These are phyloP conservation scores for Ogataea wickerhamii DNA, from an alignment of 805 yeast species.

Conservation along the genomic window DNA sequence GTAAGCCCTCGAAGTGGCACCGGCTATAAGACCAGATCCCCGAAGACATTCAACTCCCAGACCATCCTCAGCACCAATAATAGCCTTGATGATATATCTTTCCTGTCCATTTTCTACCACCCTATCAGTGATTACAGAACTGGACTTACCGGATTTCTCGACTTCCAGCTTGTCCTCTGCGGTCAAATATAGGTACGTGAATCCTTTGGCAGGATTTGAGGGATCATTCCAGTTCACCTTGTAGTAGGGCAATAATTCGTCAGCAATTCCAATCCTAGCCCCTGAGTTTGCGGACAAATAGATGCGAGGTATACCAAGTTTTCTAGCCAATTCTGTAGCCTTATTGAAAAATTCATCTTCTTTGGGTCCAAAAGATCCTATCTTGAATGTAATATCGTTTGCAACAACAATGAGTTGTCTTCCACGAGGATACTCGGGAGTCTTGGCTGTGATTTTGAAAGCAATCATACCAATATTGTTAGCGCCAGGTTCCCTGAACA, in stretches of 20 bases:
- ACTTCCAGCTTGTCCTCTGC: slow-evolving; percentile 58
- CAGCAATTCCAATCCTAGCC: slow-evolving; percentile 98
- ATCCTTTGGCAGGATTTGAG: slow-evolving; percentile 75
- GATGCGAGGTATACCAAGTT: slow-evolving; percentile 89
- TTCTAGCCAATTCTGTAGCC: slow-evolving; percentile 88
- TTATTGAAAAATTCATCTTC: slow-evolving; percentile 91
- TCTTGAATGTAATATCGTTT: slow-evolving; percentile 94
- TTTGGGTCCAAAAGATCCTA: slow-evolving; percentile 97
- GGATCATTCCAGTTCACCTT: slow-evolving; percentile 91
- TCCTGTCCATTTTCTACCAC: slow-evolving; percentile 81
- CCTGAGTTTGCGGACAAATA: slow-evolving; percentile 98
- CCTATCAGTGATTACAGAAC: slow-evolving; percentile 69
- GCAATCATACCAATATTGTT: slow-evolving; percentile 98
- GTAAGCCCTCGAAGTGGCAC: slow-evolving; percentile 97
- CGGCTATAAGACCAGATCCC: slow-evolving; percentile 98
- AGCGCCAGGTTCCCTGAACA: slow-evolving; percentile 93
- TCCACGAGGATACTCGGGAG: slow-evolving; percentile 96
- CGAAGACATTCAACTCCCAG: slow-evolving; percentile 97
- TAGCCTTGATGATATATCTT: slow-evolving; percentile 75
- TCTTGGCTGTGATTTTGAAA: slow-evolving; percentile 83
- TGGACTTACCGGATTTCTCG: slow-evolving; percentile 55
- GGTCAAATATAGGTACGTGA: slow-evolving; percentile 79
- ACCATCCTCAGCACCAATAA: slow-evolving; percentile 93
- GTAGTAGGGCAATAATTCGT: slow-evolving; percentile 84
- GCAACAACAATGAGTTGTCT: slow-evolving; percentile 92